These are phyloP conservation scores for Neonectria punicea DNA, from an alignment of 2,329 filamentous ascomycete genomes.

Conservation along the genomic window DNA sequence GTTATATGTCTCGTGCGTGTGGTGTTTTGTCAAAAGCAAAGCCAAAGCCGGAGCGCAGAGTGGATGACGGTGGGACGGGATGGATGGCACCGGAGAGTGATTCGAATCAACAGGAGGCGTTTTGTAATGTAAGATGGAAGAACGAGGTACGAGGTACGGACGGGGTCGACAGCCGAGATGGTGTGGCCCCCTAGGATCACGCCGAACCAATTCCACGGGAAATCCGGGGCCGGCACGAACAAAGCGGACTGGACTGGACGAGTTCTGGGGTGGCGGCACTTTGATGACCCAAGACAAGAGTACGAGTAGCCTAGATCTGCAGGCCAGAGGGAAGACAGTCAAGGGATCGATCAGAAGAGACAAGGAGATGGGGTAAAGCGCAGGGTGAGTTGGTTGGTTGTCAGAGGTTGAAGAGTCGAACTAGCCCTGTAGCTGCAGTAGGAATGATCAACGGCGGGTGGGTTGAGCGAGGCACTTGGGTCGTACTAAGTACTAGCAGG, in stretches of 20 bases:
- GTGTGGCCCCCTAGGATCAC: slow-evolving; percentile 37
- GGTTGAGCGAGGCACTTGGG: neutral
- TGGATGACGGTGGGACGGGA: neutral
- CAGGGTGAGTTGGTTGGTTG: slow-evolving; percentile 8
- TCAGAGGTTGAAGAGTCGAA: neutral
- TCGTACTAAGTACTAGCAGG: neutral
- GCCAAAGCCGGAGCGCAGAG: neutral
- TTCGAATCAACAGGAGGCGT: slow-evolving; percentile 1
- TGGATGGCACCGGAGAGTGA: neutral
- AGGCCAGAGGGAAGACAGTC: slow-evolving; percentile 27
- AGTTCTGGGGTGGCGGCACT: neutral
- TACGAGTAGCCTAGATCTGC: slow-evolving; percentile 22
- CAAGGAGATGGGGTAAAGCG: neutral
- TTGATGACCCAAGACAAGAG: neutral
- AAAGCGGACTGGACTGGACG: neutral
- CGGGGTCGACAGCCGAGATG: slow-evolving; percentile 23
- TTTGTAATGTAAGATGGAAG: slow-evolving; percentile 11
- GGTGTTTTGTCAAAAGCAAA: neutral
- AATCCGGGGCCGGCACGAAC: slow-evolving; percentile 41
- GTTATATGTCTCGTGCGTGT: neutral
- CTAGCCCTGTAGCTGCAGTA: neutral
- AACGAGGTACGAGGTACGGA: slow-evolving; percentile 24
- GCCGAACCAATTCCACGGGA: slow-evolving; percentile 43
- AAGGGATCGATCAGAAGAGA: neutral
- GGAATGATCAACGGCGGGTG: neutral